Base-by-base conservation (phyloP, 2,329 filamentous ascomycete genomes). In the Aspergillus pseudoviridinutans region DNA sequence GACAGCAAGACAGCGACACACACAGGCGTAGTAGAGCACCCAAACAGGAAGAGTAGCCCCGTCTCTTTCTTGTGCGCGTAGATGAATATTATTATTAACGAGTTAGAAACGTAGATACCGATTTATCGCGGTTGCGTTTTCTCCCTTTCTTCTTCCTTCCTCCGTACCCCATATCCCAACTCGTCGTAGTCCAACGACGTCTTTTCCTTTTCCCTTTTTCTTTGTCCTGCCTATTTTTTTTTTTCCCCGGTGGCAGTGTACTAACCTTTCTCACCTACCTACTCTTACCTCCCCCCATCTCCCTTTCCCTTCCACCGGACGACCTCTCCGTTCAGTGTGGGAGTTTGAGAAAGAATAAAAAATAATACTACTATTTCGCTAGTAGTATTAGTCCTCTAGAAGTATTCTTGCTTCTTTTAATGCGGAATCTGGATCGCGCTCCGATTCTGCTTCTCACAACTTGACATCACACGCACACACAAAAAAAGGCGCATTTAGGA, bases 371-470 rank as follows among this genome's bases (percentile, higher is more conserved):
- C 49, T 50, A 49, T 52, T 50, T 55, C 52, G 51, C 54, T 54
- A 52, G 62, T 64, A 62, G 62, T 66, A 58, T 62, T 55, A 56
- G 50, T 57, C 53, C 52, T 22, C 54, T 59, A 46, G 53, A 58
- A 58, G 60, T 51, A 46, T 54, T 57, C 59, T 54, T 42, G 50
- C 60, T 53, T 58, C 55, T 55, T 59, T 64, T 63, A 58, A 62
- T 64, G 62, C 61, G 61, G 59, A 61, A 56, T 64, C 56, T 62
- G 55, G 62, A 61, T 58, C 58, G 63, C 59, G 58, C 63, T 61
- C 58, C 28, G 58, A 51, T 54, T 58, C 55, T 59, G 56, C 56
- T 55, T 22, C 22, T 12, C n/a, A 59, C 58, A 61, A 60, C 56
- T 59, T 61, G 56, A 64, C 57, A 60, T 62, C 59, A 58, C 61